A percentile compares a stretch with the other conserved stretches of the same genome.
Evolutionary conservation across 2,329 filamentous ascomycete genomes (phyloP).

Genomic region (Cordyceps fumosorosea): DNA sequence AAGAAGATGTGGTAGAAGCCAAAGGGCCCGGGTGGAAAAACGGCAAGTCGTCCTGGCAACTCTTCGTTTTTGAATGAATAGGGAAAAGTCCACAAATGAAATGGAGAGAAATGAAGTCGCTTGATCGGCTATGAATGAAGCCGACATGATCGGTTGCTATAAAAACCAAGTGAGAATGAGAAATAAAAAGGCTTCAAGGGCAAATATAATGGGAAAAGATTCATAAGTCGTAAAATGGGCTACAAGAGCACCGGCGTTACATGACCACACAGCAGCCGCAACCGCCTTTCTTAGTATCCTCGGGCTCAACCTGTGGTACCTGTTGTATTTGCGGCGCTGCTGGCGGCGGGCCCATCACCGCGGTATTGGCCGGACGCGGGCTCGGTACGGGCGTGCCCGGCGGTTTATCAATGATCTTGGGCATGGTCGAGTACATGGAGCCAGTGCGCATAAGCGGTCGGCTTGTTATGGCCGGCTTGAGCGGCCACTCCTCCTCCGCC

Average conservation of each 20-base stretch:
- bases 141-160: constrained; percentile 1
- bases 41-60: neutral
- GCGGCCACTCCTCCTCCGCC: constrained; percentile 50
- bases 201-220: constrained; percentile 11
- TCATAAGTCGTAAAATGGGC: constrained; percentile 19
- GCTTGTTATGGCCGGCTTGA: constrained; percentile 38
- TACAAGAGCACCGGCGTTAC: constrained; percentile 25
- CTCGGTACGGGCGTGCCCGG: constrained; percentile 33
- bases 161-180: constrained; percentile 1
- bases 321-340: constrained; percentile 19
- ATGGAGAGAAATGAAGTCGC: constrained; percentile 5
- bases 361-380: constrained; percentile 35
- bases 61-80: neutral
- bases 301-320: constrained; percentile 20
- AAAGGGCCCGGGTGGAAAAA: neutral
- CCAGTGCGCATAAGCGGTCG: constrained; percentile 40
- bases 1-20: constrained; percentile 2
- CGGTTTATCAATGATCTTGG: constrained; percentile 42
- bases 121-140: neutral
- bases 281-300: constrained; percentile 33
- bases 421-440: constrained; percentile 57
- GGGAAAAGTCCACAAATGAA: constrained; percentile 9
- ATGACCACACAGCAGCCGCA: constrained; percentile 48
- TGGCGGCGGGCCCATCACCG: constrained; percentile 21
- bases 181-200: constrained; percentile 12